phyloP scores from a whole-genome alignment of 2,329 filamentous ascomycete genomes.

The Fusarium brevicatenulatum region DNA sequence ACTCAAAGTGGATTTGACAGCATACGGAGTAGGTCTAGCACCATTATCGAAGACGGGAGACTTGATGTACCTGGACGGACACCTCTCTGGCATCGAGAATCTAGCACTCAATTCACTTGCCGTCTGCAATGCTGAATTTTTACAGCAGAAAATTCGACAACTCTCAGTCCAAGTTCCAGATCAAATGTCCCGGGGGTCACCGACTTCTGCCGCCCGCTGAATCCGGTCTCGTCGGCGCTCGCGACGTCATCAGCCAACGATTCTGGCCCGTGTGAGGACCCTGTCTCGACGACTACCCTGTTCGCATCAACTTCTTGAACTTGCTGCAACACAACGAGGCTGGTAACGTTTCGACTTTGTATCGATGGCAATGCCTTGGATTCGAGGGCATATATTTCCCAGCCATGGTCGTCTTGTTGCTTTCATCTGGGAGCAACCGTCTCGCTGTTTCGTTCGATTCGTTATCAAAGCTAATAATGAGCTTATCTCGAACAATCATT shows the following conservation, averaged over 20 bases:
- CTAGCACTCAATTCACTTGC: conserved; percentile 9
- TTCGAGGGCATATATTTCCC: background rate
- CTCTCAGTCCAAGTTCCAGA: too few relatives aligned
- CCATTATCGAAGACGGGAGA: background rate
- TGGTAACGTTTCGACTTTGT: conserved; percentile 2
- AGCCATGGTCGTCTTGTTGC: background rate
- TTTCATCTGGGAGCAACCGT: background rate
- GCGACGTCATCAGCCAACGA: conserved; percentile 42
- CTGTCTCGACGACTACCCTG: conserved; percentile 20
- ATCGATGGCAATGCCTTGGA: background rate
- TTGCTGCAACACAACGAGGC: conserved; percentile 9
- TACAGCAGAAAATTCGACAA: background rate
- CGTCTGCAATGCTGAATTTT: conserved; percentile 29
- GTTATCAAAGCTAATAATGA: conserved; percentile 3
- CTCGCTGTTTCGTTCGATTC: background rate
- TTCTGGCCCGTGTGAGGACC: conserved; percentile 32
- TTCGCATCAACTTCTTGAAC: conserved; percentile 18
- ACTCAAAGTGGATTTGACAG: conserved; percentile 9
- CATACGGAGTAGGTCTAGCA: background rate
- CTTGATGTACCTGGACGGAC: conserved; percentile 3
- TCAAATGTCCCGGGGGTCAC: conserved; percentile 28
- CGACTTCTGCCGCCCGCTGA: conserved; percentile 32
- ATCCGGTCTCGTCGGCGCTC: conserved; percentile 19
- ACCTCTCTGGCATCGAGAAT: background rate
- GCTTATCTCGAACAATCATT: conserved; percentile 5